These are phyloP conservation scores for Grammothele lineata DNA, from an alignment of 768 basidiomycete genomes.

Conservation along the genomic window DNA sequence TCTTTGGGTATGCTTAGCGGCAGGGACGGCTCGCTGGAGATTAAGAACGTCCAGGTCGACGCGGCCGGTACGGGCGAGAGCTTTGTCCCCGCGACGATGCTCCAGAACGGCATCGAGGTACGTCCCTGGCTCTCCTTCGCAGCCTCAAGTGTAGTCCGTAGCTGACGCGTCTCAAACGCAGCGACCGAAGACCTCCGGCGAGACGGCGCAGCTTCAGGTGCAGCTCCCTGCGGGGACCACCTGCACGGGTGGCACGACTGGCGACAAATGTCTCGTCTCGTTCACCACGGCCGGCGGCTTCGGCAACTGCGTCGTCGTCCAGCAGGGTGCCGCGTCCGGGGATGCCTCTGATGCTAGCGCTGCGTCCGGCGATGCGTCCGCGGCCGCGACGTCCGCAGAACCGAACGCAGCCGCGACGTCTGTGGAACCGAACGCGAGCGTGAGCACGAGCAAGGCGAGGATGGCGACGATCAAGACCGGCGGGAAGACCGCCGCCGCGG, in stretches of 20 bases:
- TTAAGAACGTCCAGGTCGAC: constrained; percentile 42
- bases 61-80: constrained; percentile 30
- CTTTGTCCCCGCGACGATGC: constrained; percentile 35
- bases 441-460: constrained; percentile 1
- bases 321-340: constrained; percentile 21
- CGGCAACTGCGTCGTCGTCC: constrained; percentile 51
- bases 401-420: too few relatives aligned
- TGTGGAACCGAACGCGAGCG: constrained; percentile 8
- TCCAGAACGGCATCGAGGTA: constrained; percentile 45
- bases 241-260: constrained; percentile 44
- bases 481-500: constrained; percentile 11
- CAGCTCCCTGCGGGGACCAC: constrained; percentile 44
- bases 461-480: too few relatives aligned
- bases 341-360: constrained; percentile 2
- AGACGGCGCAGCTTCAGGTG: constrained; percentile 39
- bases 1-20: too few relatives aligned
- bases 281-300: constrained; percentile 48
- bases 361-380: too few relatives aligned
- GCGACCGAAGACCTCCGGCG: constrained; percentile 34
- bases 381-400: constrained; percentile 5
- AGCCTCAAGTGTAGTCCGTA: not conserved
- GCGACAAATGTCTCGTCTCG: constrained; percentile 47
- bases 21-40: constrained; percentile 43
- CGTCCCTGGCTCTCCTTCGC: constrained; percentile 14
- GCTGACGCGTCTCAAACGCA: constrained; percentile 12